Evolutionary conservation across 2,329 filamentous ascomycete genomes (phyloP).

Genomic region (Cladosporium sphaerospermum): DNA sequence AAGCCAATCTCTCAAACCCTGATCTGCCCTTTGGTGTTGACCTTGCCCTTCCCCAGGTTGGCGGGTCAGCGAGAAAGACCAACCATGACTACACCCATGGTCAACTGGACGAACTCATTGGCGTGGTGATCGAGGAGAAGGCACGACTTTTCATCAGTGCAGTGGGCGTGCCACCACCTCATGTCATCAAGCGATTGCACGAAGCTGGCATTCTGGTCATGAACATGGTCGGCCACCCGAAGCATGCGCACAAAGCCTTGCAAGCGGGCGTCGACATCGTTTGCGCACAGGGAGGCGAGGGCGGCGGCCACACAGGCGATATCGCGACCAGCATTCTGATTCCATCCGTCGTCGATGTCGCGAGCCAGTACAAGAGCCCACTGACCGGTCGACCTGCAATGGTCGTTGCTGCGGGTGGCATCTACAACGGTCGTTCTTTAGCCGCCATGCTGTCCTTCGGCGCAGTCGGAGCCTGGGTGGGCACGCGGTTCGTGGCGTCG

Average conservation of each 20-base stretch:
- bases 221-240: conserved; percentile 96
- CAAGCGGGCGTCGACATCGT: conserved; percentile 83
- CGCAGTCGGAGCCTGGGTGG: conserved; percentile 86
- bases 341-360: conserved; percentile 80
- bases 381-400: conserved; percentile 65
- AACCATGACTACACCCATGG: conserved; percentile 96
- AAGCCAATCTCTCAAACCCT: conserved; percentile 60
- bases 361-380: conserved; percentile 62
- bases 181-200: conserved; percentile 71
- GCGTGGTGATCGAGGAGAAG: conserved; percentile 78
- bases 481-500: conserved; percentile 82
- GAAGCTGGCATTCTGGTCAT: conserved; percentile 75
- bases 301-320: conserved; percentile 86
- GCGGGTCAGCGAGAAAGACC: conserved; percentile 74
- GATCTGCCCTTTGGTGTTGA: conserved; percentile 83
- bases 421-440: conserved; percentile 73
- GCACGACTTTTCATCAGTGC: conserved; percentile 80
- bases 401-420: conserved; percentile 84
- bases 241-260: conserved; percentile 83
- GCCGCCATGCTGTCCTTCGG: conserved; percentile 82
- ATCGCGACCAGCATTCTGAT: conserved; percentile 81
- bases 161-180: conserved; percentile 74
- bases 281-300: conserved; percentile 88
- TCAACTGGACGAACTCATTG: conserved; percentile 78
- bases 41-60: conserved; percentile 83